Evolutionary conservation across 768 basidiomycete genomes (phyloP), one percentile per base, ranked within the genome.

Genomic region (Crucibulum laeve): DNA sequence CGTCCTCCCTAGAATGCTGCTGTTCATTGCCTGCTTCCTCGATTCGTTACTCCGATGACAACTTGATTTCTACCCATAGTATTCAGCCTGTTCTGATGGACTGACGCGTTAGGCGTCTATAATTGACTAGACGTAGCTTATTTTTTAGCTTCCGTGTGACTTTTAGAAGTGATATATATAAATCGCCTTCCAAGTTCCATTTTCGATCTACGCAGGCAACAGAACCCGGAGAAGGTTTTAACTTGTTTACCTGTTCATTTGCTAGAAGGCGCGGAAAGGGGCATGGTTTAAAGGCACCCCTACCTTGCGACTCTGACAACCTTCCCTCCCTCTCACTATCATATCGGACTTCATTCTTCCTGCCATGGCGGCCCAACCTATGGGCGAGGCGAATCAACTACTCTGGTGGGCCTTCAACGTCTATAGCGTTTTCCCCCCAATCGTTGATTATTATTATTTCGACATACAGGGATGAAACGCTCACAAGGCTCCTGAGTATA

Each of bases 361-460:
- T 64, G 56, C 63, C 63, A 76, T 80, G 74, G 73, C 80, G 46
- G 61, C 68, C 55, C 74, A 71, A 69, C 73, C 76, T 56, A 60
- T 71, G 68, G 74, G 64, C 48, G 80, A 80, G 69, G 69, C 70
- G 46, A 79, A 68, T 61, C 77, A 81, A 59, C 80, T 80, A 59
- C 68, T 78, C 50, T 87, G 84, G 84, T 84, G 47, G 59, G 78
- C 28, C 11, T 69, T 42, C 40, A 42, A 44, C 49, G 44, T 37
- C 25, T 42, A 47, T 55, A 44, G 47, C 39, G 28, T 43, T 15
- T 30, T 43, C 34, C 17, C 19, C 25, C 23, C 25, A 32, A 40
- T 51, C 38, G 33, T 51, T 44, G 49, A 35, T 38, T 28, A 10
- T 36, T 18, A 42, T 44, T 43, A 52, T 52, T 52, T 52, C 48